phyloP scores from a whole-genome alignment of 2,329 filamentous ascomycete species.

The Neofusicoccum kwambonambiense region DNA sequence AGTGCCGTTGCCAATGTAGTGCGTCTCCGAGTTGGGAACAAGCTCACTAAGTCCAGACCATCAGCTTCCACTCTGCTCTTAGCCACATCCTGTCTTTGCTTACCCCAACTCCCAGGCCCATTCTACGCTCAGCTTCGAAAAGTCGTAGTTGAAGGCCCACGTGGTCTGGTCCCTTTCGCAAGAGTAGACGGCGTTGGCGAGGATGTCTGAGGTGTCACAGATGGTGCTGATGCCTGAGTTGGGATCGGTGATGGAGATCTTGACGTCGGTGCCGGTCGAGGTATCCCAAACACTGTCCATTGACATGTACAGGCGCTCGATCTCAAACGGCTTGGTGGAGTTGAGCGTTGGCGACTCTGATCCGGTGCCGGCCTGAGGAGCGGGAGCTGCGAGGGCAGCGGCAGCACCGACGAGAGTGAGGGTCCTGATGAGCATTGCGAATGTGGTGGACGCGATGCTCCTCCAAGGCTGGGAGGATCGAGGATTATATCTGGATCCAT shows the following conservation, averaged over 20 bases:
- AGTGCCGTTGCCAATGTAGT: not conserved
- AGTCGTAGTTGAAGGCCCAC: not conserved
- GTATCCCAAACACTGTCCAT: not conserved
- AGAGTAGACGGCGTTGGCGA: not conserved
- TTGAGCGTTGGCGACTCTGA: not conserved
- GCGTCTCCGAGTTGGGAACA: not conserved
- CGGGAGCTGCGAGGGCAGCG: not conserved
- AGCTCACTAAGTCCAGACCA: not conserved
- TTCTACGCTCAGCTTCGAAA: not conserved
- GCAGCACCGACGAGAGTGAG: not conserved
- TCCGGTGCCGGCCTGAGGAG: not conserved
- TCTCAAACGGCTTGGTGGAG: not conserved
- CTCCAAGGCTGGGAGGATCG: not conserved
- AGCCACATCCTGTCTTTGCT: not conserved
- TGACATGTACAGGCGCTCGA: not conserved
- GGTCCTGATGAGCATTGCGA: not conserved
- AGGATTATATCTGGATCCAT: not conserved
- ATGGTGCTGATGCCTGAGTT: not conserved
- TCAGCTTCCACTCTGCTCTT: not conserved
- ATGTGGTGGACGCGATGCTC: too few relatives aligned
- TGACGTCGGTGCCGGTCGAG: not conserved
- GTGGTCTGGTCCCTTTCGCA: not conserved
- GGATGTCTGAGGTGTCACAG: not conserved
- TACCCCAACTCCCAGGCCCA: not conserved
- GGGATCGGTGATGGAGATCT: not conserved